A percentile compares a stretch with the other conserved stretches of the same genome.
phyloP scores from a whole-genome alignment of 495 filamentous ascomycete genomes.

The Parathielavia hyrcaniae region DNA sequence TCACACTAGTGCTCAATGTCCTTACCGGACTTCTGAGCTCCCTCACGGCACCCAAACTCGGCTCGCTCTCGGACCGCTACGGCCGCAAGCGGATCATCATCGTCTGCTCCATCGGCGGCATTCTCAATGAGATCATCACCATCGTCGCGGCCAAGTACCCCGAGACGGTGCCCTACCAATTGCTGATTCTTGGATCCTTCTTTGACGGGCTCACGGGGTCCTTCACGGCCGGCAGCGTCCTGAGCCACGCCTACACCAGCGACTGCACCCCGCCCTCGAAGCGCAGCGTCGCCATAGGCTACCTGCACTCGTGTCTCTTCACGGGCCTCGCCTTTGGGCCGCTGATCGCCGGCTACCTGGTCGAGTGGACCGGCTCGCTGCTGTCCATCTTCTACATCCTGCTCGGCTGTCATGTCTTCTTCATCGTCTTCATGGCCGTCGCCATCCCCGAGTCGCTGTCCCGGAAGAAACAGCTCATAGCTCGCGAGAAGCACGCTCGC shows the following conservation, averaged over 20 bases:
- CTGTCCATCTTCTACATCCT: slow-evolving; percentile 74
- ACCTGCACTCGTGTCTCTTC: slow-evolving; percentile 83
- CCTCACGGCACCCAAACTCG: slow-evolving; percentile 72
- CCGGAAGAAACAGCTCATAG: slow-evolving; percentile 56
- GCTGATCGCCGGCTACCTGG: slow-evolving; percentile 66
- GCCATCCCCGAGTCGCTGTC: slow-evolving; percentile 78
- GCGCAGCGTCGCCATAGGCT: slow-evolving; percentile 80
- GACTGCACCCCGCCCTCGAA: slow-evolving; percentile 77
- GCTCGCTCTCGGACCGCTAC: slow-evolving; percentile 80
- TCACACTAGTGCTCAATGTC: slow-evolving; percentile 66
- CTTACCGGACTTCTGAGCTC: slow-evolving; percentile 65
- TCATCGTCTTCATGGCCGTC: slow-evolving; percentile 60
- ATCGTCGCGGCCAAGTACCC: slow-evolving; percentile 69
- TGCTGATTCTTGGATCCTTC: slow-evolving; percentile 65
- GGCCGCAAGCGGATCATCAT: slow-evolving; percentile 69
- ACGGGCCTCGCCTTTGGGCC: slow-evolving; percentile 80
- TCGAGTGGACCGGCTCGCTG: slow-evolving; percentile 60
- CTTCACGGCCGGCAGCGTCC: slow-evolving; percentile 72
- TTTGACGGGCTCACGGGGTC: slow-evolving; percentile 81
- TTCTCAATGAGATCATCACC: slow-evolving; percentile 65
- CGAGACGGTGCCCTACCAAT: slow-evolving; percentile 61
- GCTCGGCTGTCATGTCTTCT: slow-evolving; percentile 61
- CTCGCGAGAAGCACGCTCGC: slow-evolving; percentile 57
- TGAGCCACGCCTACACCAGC: slow-evolving; percentile 76
- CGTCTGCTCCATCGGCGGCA: slow-evolving; percentile 57